Evolutionary conservation across 2,329 filamentous ascomycete species (phyloP).

Genomic region (Decorospora gaudefroyi): DNA sequence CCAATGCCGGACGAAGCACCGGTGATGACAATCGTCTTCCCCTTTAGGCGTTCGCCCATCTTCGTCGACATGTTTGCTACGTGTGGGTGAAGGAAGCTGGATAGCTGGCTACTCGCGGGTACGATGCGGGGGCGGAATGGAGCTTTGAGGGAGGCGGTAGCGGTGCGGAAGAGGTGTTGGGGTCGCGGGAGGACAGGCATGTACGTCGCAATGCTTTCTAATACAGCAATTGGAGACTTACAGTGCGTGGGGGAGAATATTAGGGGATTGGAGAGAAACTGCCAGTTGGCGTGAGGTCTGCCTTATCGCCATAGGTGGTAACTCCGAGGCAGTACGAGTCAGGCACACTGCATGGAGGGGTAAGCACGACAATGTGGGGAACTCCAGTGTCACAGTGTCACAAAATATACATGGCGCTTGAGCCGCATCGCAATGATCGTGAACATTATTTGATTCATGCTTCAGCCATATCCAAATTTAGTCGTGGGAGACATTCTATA

Average conservation of each 20-base stretch:
- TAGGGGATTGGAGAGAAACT: conserved; percentile 4
- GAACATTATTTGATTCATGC: conserved; percentile 13
- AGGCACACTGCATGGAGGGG: conserved; percentile 16
- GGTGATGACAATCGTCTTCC: conserved; percentile 91
- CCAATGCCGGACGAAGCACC: conserved; percentile 95
- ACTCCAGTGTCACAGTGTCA: conserved; percentile 14
- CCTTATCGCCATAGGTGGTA: conserved; percentile 10
- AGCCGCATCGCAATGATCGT: conserved; percentile 2
- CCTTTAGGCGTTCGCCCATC: conserved; percentile 79
- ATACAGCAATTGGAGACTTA: conserved; percentile 7
- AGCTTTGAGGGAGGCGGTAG: conserved; percentile 18
- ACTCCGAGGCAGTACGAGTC: conserved; percentile 26
- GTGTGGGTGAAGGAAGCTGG: conserved; percentile 18
- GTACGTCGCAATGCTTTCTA: conserved; percentile 16
- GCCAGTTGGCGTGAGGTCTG: conserved; percentile 7
- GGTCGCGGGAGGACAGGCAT: conserved; percentile 27
- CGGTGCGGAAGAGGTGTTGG: conserved; percentile 22
- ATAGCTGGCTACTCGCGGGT: conserved; percentile 11
- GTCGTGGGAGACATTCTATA: conserved; percentile 12
- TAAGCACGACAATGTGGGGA: conserved; percentile 19
- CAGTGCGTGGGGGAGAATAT: conserved; percentile 1
- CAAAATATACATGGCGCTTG: neutral
- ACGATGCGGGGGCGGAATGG: conserved; percentile 16
- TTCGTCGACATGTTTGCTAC: conserved; percentile 67
- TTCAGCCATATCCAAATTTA: conserved; percentile 9